Evolutionary conservation across 2,329 filamentous ascomycete species (phyloP).

Genomic region (Calonectria fujianensis): DNA sequence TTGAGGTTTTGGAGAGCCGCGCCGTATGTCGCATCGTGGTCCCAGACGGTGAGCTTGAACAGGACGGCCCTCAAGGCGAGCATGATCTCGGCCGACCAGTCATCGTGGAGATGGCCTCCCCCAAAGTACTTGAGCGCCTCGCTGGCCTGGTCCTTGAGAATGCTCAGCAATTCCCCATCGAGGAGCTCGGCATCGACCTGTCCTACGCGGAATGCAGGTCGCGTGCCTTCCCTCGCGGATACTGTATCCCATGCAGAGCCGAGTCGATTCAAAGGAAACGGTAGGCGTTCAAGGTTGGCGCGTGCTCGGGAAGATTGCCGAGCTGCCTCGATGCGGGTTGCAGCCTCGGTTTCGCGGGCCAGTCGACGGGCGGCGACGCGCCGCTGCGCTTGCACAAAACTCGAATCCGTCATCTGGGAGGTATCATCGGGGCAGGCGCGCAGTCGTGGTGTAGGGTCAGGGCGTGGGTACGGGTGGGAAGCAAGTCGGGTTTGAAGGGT

Average conservation of each 20-base stretch:
- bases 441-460: not conserved
- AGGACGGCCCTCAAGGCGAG: constrained; percentile 85
- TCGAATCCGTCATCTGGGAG: constrained; percentile 70
- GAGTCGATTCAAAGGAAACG: constrained; percentile 77
- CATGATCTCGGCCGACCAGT: constrained; percentile 91
- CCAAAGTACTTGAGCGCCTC: constrained; percentile 93
- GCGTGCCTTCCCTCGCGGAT: constrained; percentile 84
- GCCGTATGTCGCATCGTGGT: constrained; percentile 95
- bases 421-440: constrained; percentile 55
- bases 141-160: constrained; percentile 89
- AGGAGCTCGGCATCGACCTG: constrained; percentile 97
- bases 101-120: constrained; percentile 83
- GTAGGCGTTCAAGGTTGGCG: constrained; percentile 74
- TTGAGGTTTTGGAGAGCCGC: constrained; percentile 93
- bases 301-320: constrained; percentile 73
- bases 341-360: constrained; percentile 81
- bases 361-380: constrained; percentile 88
- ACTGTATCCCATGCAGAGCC: constrained; percentile 81
- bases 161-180: constrained; percentile 92
- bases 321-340: constrained; percentile 70
- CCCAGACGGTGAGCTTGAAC: constrained; percentile 98
- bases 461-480: constrained; percentile 11
- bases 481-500: constrained; percentile 30
- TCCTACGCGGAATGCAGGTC: constrained; percentile 92
- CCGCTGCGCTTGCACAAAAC: constrained; percentile 92